phyloP scores from a whole-genome alignment of 345 rosid genomes.

The Linum lewisii region DNA sequence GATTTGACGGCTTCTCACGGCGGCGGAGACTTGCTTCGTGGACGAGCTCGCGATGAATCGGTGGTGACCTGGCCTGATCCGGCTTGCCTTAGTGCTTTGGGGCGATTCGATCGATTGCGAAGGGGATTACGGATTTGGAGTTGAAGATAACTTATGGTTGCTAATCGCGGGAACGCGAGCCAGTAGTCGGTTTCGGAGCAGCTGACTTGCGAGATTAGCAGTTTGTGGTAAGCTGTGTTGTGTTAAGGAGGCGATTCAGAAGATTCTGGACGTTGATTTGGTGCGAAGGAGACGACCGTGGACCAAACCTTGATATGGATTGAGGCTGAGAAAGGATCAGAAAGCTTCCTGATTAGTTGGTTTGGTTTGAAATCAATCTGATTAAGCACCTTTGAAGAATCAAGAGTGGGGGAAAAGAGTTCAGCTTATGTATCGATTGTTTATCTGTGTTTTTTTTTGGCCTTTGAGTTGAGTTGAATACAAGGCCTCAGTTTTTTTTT shows the following conservation, averaged over 20 bases:
- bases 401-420: conserved; percentile 3
- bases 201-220: not conserved
- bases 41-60: not conserved
- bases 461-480: conserved; percentile 1
- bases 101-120: too few relatives aligned
- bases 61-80: not conserved
- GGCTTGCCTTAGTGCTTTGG: too few relatives aligned
- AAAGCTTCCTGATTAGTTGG: conserved; percentile 1
- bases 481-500: not conserved
- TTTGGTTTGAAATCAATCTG: not conserved
- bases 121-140: too few relatives aligned
- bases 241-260: not conserved
- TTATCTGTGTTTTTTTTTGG: not conserved
- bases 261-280: too few relatives aligned
- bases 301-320: not conserved
- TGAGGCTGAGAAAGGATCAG: not conserved
- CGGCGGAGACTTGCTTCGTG: not conserved
- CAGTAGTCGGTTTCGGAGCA: too few relatives aligned
- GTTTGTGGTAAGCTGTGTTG: too few relatives aligned
- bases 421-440: not conserved
- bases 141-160: not conserved
- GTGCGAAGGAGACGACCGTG: not conserved
- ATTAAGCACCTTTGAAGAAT: not conserved
- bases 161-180: too few relatives aligned
- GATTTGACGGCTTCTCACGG: not conserved